Evolutionary conservation across 2,329 filamentous ascomycete species (phyloP), one percentile per base, ranked within the genome.

Genomic region (Pseudogymnoascus sp.): DNA sequence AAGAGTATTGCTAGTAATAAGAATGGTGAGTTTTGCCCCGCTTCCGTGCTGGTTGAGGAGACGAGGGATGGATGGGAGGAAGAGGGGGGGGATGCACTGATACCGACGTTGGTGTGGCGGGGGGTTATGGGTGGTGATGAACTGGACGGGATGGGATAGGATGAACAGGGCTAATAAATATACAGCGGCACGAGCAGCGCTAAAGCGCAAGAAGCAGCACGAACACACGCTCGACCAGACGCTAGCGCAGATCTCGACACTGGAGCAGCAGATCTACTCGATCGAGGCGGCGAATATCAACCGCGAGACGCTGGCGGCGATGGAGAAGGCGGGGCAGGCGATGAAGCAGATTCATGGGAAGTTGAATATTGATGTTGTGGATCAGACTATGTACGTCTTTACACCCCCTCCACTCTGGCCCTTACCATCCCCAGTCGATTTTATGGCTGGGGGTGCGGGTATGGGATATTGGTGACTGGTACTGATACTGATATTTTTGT

Each of bases 231-330:
- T 97, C 63, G 91, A 96, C 68, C 92, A 97, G 78, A 97, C 93
- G 1, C 83, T 85, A 64, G 85, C 89, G 33, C 93, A 97, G 78
- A 95, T 97, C 72, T 85, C 87, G 70, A 96, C 94, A 21, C 82
- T 99, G 48, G 94, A 99, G 76, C 89, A 92, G 73, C 92, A 99
- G 75, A 95, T 97, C 73, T 94, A 94, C 75, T 88, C 90, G 64
- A 97, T 99, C 79, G 94, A 99, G 77, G 91, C 92, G 58, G 94
- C 94, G 65, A 99, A 97, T 75, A 97, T 99, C 80, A 99, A 99
- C 81, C 88, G 93, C 78, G 92, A 97, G 81, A 99, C 94, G 10
- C 81, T 97, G 67, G 84, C 88, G 68, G 93, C 92, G 6, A 97
- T 99, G 92, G 88, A 96, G 84, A 88, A 88, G 73, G 93, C 94